Conservation (phyloP, 495 filamentous ascomycete genomes). For the Penicillium turbatum region DNA sequence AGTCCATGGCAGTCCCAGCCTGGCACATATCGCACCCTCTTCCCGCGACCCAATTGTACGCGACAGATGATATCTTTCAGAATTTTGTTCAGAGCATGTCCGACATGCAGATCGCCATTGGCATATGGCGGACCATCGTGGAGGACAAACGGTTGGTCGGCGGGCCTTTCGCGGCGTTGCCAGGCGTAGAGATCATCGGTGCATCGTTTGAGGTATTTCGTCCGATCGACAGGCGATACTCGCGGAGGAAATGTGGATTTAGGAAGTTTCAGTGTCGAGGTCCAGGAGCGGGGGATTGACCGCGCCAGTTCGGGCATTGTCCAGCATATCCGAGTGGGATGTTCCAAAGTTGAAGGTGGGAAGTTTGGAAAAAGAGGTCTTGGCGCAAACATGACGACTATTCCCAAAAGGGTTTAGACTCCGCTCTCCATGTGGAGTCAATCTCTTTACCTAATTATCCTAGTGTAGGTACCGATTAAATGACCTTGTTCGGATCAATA, state of each 20-base stretch:
- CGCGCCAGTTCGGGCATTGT: slow-evolving; percentile 49
- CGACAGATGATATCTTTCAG: slow-evolving; percentile 90
- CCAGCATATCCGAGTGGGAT: slow-evolving; percentile 12
- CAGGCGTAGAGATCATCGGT: slow-evolving; percentile 86
- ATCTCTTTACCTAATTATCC: too few species aligned
- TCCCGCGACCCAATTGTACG: slow-evolving; percentile 71
- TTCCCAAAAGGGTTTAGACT: neutral
- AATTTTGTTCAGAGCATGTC: slow-evolving; percentile 98
- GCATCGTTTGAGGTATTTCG: slow-evolving; percentile 68
- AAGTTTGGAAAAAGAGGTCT: neutral
- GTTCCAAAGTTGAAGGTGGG: neutral
- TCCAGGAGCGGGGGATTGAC: slow-evolving; percentile 50
- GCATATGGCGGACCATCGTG: slow-evolving; percentile 98
- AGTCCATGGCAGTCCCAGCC: slow-evolving; percentile 99
- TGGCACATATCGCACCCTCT: slow-evolving; percentile 77
- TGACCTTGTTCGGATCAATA: too few species aligned
- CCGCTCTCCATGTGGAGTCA: neutral
- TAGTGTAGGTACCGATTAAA: too few species aligned
- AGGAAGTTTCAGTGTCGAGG: slow-evolving; percentile 56
- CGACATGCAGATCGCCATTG: slow-evolving; percentile 89
- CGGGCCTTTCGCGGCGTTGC: slow-evolving; percentile 64
- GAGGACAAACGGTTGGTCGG: slow-evolving; percentile 64
- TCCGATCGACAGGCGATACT: slow-evolving; percentile 44
- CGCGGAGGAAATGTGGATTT: slow-evolving; percentile 57
- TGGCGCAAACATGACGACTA: neutral